Evolutionary conservation across 768 basidiomycete species (phyloP).

Genomic region (Aureoboletus auriporus): DNA sequence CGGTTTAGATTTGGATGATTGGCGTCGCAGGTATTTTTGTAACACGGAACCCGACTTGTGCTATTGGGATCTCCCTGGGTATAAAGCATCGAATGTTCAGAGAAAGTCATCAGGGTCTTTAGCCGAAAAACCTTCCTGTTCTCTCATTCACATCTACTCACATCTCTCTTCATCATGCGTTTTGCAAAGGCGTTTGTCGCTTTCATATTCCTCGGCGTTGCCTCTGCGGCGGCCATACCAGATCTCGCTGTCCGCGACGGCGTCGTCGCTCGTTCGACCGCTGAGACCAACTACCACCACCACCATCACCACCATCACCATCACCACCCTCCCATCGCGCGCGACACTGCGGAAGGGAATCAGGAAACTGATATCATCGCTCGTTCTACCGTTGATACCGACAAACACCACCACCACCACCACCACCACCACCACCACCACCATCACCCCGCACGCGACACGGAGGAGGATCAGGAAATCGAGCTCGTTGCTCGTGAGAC

Average conservation of each 20-base stretch:
- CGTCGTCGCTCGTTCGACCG: not conserved
- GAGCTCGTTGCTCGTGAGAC: not conserved
- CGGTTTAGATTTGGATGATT: not conserved
- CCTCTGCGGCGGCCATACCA: constrained; percentile 1
- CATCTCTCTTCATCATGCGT: constrained; percentile 3
- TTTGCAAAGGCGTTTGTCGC: not conserved
- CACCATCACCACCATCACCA: not conserved
- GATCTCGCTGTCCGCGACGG: not conserved
- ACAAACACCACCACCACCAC: not conserved
- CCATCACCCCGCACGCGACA: not conserved
- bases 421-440: not conserved
- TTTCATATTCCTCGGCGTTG: constrained; percentile 4
- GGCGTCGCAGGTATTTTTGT: not conserved
- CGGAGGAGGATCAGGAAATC: not conserved
- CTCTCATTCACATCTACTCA: not conserved
- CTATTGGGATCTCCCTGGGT: not conserved
- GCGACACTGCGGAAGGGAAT: not conserved
- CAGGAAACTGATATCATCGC: not conserved
- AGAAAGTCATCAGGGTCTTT: not conserved
- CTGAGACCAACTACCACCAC: not conserved
- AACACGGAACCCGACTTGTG: not conserved
- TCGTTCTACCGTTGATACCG: not conserved
- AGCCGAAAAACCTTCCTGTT: not conserved
- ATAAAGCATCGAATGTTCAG: not conserved
- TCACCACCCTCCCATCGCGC: not conserved